These are phyloP conservation scores for Termitomyces sp. DNA, from an alignment of 768 basidiomycete genomes.

Conservation along the genomic window DNA sequence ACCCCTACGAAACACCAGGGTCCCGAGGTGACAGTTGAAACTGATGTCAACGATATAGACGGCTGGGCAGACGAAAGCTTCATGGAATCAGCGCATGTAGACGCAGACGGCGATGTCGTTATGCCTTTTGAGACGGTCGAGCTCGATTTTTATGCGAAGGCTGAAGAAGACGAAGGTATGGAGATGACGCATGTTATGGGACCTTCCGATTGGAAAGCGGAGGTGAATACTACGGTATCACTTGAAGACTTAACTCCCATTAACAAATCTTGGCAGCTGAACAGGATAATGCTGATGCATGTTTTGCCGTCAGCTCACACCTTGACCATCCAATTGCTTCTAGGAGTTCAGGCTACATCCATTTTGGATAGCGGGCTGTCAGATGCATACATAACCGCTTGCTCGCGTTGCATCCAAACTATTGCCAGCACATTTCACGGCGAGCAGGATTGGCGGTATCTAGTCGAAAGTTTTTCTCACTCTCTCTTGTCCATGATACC, in stretches of 20 bases:
- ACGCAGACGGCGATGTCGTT: slow-evolving; percentile 27
- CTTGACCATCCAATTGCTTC: slow-evolving; percentile 49
- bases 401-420: slow-evolving; percentile 38
- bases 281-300: slow-evolving; percentile 58
- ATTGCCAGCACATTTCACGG: slow-evolving; percentile 30
- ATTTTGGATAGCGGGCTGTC: slow-evolving; percentile 15
- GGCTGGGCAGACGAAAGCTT: not conserved
- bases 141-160: not conserved
- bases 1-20: not conserved
- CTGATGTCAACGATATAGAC: not conserved
- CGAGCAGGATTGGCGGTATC: slow-evolving; percentile 25
- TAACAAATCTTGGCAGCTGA: slow-evolving; percentile 37
- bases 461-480: slow-evolving; percentile 23
- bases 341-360: slow-evolving; percentile 27
- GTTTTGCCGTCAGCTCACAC: slow-evolving; percentile 27
- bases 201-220: slow-evolving; percentile 45
- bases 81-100: slow-evolving; percentile 8
- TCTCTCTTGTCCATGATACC: slow-evolving; percentile 35
- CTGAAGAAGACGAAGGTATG: slow-evolving; percentile 5
- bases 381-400: slow-evolving; percentile 34
- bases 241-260: not conserved
- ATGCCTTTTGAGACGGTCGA: slow-evolving; percentile 15
- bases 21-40: not conserved
- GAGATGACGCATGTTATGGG: slow-evolving; percentile 26
- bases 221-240: slow-evolving; percentile 33